These are phyloP conservation scores for Allantophomopsis cytisporea DNA, from an alignment of 2,329 filamentous ascomycete genomes.

Conservation along the genomic window DNA sequence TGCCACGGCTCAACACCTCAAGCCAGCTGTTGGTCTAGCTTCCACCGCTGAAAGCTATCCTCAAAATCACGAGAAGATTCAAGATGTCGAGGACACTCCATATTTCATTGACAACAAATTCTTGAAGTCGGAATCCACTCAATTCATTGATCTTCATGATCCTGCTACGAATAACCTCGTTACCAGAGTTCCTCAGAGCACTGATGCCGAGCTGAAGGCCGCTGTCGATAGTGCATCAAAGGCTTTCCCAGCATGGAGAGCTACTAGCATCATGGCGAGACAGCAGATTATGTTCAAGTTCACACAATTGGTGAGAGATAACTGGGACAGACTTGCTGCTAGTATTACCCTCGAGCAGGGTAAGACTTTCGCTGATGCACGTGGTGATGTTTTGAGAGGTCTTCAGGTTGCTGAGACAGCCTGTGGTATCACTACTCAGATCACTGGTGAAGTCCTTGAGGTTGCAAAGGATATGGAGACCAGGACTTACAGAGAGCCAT, in stretches of 20 bases:
- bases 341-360: constrained; percentile 82
- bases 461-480: constrained; percentile 88
- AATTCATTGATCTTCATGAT: constrained; percentile 71
- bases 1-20: constrained; percentile 40
- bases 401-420: constrained; percentile 78
- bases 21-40: constrained; percentile 35
- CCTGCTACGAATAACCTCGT: constrained; percentile 78
- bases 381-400: constrained; percentile 68
- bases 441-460: constrained; percentile 74
- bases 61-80: constrained; percentile 57
- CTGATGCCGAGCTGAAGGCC: constrained; percentile 61
- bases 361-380: constrained; percentile 77
- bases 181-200: constrained; percentile 72
- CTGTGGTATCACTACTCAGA: constrained; percentile 65
- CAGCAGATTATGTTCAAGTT: constrained; percentile 87
- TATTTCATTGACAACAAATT: constrained; percentile 80
- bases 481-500: constrained; percentile 64
- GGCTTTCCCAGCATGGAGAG: constrained; percentile 62
- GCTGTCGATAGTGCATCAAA: constrained; percentile 63
- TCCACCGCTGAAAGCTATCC: constrained; percentile 50
- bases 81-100: constrained; percentile 54
- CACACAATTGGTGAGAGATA: constrained; percentile 63
- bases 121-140: constrained; percentile 47
- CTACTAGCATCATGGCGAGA: constrained; percentile 56
- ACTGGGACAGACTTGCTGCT: constrained; percentile 74